Evolutionary conservation across 805 yeast genomes (phyloP).

Genomic region (Cyberlindnera sargentensis): DNA sequence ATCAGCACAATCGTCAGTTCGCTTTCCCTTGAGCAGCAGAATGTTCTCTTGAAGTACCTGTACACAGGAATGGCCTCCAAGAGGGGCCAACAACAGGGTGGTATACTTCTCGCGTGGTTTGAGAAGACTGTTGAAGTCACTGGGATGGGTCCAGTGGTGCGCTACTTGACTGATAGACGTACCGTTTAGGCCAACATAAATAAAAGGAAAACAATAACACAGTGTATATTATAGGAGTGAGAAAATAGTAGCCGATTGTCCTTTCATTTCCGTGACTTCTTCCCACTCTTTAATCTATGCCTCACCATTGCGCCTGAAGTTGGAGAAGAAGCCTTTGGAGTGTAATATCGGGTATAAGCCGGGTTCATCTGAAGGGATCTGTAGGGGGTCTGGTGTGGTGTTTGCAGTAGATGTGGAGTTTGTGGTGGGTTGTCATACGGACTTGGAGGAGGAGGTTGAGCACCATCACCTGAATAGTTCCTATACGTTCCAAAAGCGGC

Average conservation of each 20-base stretch:
- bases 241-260: background rate
- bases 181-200: slow-evolving; percentile 40
- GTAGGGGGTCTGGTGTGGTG: slow-evolving; percentile 18
- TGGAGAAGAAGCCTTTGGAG: slow-evolving; percentile 18
- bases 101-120: slow-evolving; percentile 81
- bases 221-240: background rate
- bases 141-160: slow-evolving; percentile 84
- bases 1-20: slow-evolving; percentile 52
- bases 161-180: slow-evolving; percentile 82
- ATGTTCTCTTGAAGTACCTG: slow-evolving; percentile 72
- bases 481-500: slow-evolving; percentile 39
- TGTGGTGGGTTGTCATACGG: slow-evolving; percentile 5
- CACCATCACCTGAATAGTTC: slow-evolving; percentile 17
- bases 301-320: slow-evolving; percentile 15
- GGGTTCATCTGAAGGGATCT: slow-evolving; percentile 17
- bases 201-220: background rate
- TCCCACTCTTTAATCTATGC: slow-evolving; percentile 12
- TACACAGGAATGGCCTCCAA: slow-evolving; percentile 78
- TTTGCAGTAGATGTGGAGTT: slow-evolving; percentile 14
- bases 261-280: slow-evolving; percentile 12
- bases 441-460: slow-evolving; percentile 1
- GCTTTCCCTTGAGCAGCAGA: slow-evolving; percentile 60
- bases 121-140: slow-evolving; percentile 79
- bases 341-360: slow-evolving; percentile 16
- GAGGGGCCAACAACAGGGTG: slow-evolving; percentile 81